Base-by-base conservation (phyloP, 495 filamentous ascomycete species). In the Thermochaetoides thermophila region DNA sequence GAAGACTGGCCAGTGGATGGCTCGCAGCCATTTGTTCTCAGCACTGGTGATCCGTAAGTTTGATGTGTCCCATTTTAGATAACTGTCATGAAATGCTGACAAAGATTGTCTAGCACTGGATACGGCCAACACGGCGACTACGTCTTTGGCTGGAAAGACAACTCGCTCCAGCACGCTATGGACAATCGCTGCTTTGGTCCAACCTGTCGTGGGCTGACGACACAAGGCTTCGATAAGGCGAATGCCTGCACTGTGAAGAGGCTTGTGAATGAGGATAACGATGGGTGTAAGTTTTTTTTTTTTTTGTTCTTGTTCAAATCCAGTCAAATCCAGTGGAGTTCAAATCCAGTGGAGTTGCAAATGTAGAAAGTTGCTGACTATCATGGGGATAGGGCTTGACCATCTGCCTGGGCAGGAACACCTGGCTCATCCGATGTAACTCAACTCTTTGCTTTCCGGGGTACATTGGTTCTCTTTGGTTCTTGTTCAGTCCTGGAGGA, bases 81-180 rank as follows among this genome's bases (percentile, higher is more conserved):
- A 1, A 16, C 20, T 24, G 9, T 10, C 15, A n/a, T 3, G 15
- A 5, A 1, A n/a, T 18, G 14, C 6, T 15, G 7, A 11, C 8
- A 1, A n/a, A n/a, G n/a, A n/a, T n/a, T 5, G 4, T 17, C 7
- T 13, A 51, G 42, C 19, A 42, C 42, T 8, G 46, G 46, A 14
- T 47, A 38, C 29, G 44, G 43, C 1, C 47, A 65, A 18, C 64
- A 68, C 45, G 64, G 45, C 33, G 64, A 68, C 39, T 68, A 68
- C 49, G 58, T 68, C 17, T 68, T 68, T 37, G 64, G 64, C 20
- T 68, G 63, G 63, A 50, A 66, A 43, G 63, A 49, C 22, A 47
- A 64, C 30, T 31, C 54, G 1, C 59, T 68, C 10, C 63, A 68
- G 48, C 48, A 48, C n/a, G 63, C 61, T 26, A 67, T 67, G 63